Evolutionary conservation across 345 rosid species (phyloP), one percentile per base, ranked within the genome.

Genomic region (Capsella bursapastoris): DNA sequence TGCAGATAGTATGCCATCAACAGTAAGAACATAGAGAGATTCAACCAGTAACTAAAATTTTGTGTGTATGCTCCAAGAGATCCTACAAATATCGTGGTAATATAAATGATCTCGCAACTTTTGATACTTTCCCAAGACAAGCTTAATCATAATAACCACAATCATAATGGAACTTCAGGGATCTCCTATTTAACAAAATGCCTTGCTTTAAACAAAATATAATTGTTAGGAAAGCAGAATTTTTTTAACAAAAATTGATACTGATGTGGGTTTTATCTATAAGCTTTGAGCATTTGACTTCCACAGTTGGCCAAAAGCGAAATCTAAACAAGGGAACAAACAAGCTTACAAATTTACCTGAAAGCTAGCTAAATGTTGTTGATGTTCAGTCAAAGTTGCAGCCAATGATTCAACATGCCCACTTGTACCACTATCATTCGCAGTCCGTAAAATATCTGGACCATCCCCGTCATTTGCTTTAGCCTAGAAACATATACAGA

Each of bases 381-480:
- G 94, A 84, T 95, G 99, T 80, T 95, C 99, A 53, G 87, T 71
- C 57, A 92, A 90, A 63, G 99, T 92, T 52, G 91, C 87, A 73
- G 96, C 91, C 74, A 96, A 84, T 64, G 96, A 96, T 78, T 90
- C 97, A 34, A 91, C 84, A 85, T 95, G 99, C 68, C 97, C 91
- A 86, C 88, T 87, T 51, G 87, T 76, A 78, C 87, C 84, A 58
- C 94, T 91, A 80, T 88, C 94, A 57, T 83, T 83, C n/a, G 84
- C 79, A 73, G 88, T 85, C 70, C 89, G 87, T 81, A 95, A 78
- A 65, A 95, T 86, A 82, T 95, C 98, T 79, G 99, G 99, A 78
- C 99, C 99, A 68, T 90, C 91, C 81, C 99, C 99, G 18, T 90
- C 93, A 78, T 95, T 95, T 75, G 98, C 88, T 88, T 95, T 95